Base-by-base conservation (phyloP, 306 rosid species). In the Carpinus viminea region DNA sequence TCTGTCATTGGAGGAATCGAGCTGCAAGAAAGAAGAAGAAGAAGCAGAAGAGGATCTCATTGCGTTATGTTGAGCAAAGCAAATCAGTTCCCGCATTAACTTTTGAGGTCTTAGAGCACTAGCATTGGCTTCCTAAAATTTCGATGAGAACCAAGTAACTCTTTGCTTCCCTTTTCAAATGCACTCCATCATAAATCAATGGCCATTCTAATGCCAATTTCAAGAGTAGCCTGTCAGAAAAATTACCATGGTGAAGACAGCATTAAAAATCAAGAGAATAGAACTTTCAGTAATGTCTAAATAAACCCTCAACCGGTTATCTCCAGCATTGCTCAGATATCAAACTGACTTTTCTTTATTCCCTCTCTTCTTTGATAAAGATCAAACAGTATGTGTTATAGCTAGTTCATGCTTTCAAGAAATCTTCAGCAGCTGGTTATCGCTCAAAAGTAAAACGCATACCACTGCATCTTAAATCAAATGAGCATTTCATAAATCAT, bases 1-100 rank as follows among this genome's bases (percentile, higher is more conserved):
- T 54, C 62, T 68, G 9, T 68, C 85, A 15, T 82, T 64, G 54
- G 52, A 61, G 36, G 88, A 72, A 73, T 9, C 74, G 62, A 82
- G 55, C 12, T 26, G 76, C 64, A 13, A 43, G 46, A 8, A 54
- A 62, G 80, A 51, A 65, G 68, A 76, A 20, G 70, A 34, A 64
- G 70, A 3, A 64, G 60, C 21, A 54, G 66, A 57, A 66, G 78
- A 31, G 24, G 55, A 18, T 17, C 46, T 78, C 87, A 86, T 80
- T 26, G 74, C 10, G 21, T 53, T 53, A 53, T 5, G 2, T 48
- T 48, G 4, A 48, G 52, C 52, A 11, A 48, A 48, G 52, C 52
- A 11, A 48, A 48, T 48, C 52, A 48, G 15, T 48, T 48, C 52
- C 52, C 0, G 15, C 52, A 48, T 48, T 12, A 48, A 11, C 52